Percentiles rank a stretch among this genome's conserved stretches.
Conservation (phyloP, 139 green algal species). For the Chlamydomonas asymmetrica region DNA sequence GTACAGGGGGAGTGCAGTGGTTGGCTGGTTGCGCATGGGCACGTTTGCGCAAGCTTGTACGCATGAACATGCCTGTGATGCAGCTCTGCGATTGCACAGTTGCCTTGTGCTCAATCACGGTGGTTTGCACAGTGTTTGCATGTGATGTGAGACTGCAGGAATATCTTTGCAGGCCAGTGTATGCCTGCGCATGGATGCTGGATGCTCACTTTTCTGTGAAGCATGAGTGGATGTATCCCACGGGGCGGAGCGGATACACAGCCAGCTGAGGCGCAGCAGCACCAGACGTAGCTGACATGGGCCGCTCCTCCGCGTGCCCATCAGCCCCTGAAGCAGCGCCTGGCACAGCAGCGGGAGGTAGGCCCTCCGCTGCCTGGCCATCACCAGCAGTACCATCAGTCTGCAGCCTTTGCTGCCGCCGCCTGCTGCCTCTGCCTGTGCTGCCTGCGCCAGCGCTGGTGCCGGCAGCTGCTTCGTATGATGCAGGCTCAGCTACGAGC, state of each 20-base stretch:
- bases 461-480: not conserved
- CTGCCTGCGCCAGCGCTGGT: not conserved
- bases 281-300: slow-evolving; percentile 2
- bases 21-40: not conserved
- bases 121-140: too few species aligned
- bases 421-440: not conserved
- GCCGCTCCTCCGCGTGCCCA: not conserved
- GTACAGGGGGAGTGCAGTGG: too few species aligned
- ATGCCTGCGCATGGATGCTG: not conserved
- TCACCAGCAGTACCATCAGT: too few species aligned
- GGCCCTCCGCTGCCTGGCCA: not conserved
- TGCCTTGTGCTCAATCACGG: too few species aligned
- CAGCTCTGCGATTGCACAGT: not conserved
- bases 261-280: slow-evolving; percentile 17
- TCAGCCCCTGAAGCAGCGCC: not conserved
- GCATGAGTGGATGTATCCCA: slow-evolving; percentile 63
- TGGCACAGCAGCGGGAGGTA: not conserved
- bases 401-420: not conserved
- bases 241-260: slow-evolving; percentile 59
- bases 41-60: not conserved
- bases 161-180: not conserved
- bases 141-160: not conserved
- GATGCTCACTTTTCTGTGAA: slow-evolving; percentile 50
- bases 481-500: not conserved
- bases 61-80: not conserved